These are phyloP conservation scores for Lecanicillium sp. DNA, from an alignment of 2,329 filamentous ascomycete genomes.

Conservation along the genomic window DNA sequence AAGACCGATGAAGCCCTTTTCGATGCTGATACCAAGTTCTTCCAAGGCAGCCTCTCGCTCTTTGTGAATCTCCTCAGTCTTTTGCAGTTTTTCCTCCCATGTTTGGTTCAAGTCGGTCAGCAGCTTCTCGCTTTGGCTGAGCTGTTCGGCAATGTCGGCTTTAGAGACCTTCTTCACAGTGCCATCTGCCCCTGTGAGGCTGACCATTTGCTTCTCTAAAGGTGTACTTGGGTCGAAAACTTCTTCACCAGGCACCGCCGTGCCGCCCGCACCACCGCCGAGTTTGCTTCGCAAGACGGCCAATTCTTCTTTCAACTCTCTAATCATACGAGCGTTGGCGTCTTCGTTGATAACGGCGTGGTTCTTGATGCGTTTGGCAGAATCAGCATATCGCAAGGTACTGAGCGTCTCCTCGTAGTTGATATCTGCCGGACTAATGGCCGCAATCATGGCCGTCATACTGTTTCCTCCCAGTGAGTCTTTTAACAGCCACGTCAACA, in stretches of 20 bases:
- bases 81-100: conserved; percentile 92
- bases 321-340: conserved; percentile 96
- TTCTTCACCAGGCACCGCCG: conserved; percentile 56
- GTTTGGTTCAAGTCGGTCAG: conserved; percentile 95
- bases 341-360: conserved; percentile 99
- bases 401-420: conserved; percentile 98
- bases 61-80: conserved; percentile 96
- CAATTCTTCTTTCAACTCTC: conserved; percentile 93
- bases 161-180: conserved; percentile 92
- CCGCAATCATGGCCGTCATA: conserved; percentile 99
- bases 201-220: conserved; percentile 91
- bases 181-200: conserved; percentile 80
- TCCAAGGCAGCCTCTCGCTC: conserved; percentile 91
- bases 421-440: conserved; percentile 95
- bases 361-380: conserved; percentile 98
- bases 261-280: conserved; percentile 43
- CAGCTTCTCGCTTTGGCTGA: conserved; percentile 93
- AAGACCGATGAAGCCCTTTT: conserved; percentile 93
- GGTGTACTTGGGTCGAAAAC: conserved; percentile 90
- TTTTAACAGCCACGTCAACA: conserved; percentile 93
- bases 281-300: conserved; percentile 80
- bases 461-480: conserved; percentile 97
- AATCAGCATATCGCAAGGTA: conserved; percentile 92
- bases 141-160: conserved; percentile 92
- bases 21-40: conserved; percentile 96